Conservation (phyloP, 306 rosid genomes). For the Gleditsia sinensis region DNA sequence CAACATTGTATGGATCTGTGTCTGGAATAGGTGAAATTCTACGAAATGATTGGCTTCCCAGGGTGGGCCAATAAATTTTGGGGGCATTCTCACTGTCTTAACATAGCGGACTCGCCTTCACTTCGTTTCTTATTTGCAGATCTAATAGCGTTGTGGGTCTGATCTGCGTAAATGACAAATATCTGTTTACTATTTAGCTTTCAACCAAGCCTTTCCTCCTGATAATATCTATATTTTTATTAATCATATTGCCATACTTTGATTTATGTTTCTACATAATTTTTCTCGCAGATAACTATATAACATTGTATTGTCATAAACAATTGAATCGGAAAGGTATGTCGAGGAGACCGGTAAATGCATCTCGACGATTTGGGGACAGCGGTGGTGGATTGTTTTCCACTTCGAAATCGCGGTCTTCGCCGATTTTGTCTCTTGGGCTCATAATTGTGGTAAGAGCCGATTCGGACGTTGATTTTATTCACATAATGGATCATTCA, state of each 20-base stretch:
- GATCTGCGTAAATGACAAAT: conserved; percentile 1
- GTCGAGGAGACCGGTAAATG: conserved; percentile 58
- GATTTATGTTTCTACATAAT: neutral
- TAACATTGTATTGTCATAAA: neutral
- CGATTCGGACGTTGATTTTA: neutral
- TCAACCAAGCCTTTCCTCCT: neutral
- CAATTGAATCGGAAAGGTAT: conserved; percentile 33
- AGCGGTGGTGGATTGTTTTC: conserved; percentile 48
- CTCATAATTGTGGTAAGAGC: conserved; percentile 48
- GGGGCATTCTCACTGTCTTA: neutral
- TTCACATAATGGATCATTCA: conserved; percentile 2
- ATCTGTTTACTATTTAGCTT: neutral
- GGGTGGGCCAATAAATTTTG: neutral
- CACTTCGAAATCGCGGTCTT: conserved; percentile 46
- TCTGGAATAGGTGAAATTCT: conserved; percentile 2
- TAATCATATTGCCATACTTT: neutral
- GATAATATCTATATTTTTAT: neutral
- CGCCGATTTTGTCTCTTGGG: conserved; percentile 51
- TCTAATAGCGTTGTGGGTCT: neutral
- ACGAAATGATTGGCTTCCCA: neutral
- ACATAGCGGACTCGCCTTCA: neutral
- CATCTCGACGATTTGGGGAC: conserved; percentile 55
- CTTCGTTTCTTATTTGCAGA: neutral
- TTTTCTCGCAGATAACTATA: conserved; percentile 13
- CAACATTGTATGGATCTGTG: conserved; percentile 26